Evolutionary conservation across 768 basidiomycete species (phyloP), one percentile per base, ranked within the genome.

Genomic region (Rhizopogon rudus): DNA sequence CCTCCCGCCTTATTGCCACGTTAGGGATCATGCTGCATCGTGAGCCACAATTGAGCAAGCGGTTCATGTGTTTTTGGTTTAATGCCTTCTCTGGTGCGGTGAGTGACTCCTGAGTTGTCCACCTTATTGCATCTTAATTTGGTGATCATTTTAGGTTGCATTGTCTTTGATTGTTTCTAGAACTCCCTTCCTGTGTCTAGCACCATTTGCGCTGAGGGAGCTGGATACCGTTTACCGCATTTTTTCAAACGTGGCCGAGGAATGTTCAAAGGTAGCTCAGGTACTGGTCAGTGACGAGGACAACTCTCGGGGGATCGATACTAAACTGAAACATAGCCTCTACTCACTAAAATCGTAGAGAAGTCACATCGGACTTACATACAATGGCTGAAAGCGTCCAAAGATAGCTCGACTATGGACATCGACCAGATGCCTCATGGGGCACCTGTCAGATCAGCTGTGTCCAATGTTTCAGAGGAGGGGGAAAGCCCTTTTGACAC

Each of bases 31-130:
- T 88, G 22, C 84, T 80, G 65, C 71, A 78, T 40, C 75, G 79
- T 57, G 81, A 86, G 63, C 78, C 81, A 7, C 79, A 83, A 59
- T 67, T 88, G 49, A 82, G 81, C 58, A 78, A 78, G 51, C 77
- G 88, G 31, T 85, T 87, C 60, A 76, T 86, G 67, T 80, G 82
- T 65, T 82, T 87, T 61, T 91, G 88, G 87, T 84, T 85, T 56
- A 87, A 89, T 62, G 75, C 81, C 17, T 87, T 87, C 65, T 87
- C 87, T 43, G 84, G 84, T 7, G 83, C 83, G 56, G 87, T 87
- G 65, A 69, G 84, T 74, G 42, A 57, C 42, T 45, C 31, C 13
- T 33, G 37, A 42, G 35, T 51, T 35, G 22, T 13, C 8, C n/a
- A 35, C 14, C 41, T 60, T 12, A n/a, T 16, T 31, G 9, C 39